A percentile compares a stretch with the other conserved stretches of the same genome.
phyloP scores from a whole-genome alignment of 2,329 filamentous ascomycete species.

The Iodosphaeria phyllophila region DNA sequence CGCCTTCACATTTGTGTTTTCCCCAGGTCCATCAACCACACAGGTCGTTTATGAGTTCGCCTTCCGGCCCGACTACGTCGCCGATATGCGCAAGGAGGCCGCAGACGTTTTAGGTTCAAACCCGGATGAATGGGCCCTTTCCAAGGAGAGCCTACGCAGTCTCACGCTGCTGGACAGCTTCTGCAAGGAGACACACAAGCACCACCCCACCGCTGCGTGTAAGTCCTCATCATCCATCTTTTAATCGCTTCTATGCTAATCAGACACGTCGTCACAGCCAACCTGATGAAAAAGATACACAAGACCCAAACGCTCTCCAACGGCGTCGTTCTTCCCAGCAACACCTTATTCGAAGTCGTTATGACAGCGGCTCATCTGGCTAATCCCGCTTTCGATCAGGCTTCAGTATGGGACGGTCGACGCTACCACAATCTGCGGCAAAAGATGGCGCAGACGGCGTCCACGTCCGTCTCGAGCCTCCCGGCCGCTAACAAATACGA shows the following conservation, averaged over 20 bases:
- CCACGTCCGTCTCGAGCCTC: too few relatives aligned
- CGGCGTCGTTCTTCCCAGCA: background rate
- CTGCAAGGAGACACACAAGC: slow-evolving; percentile 1
- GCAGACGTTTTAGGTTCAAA: too few relatives aligned
- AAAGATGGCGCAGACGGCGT: background rate
- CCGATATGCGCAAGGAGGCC: too few relatives aligned
- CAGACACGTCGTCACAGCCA: too few relatives aligned
- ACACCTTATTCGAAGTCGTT: background rate
- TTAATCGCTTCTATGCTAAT: too few relatives aligned
- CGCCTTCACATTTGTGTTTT: slow-evolving; percentile 1
- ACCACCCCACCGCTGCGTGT: background rate
- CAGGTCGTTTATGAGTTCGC: background rate
- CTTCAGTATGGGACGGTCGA: background rate
- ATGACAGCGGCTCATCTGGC: background rate
- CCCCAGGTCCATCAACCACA: background rate
- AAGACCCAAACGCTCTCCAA: too few relatives aligned
- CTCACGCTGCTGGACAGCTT: background rate
- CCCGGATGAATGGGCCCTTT: too few relatives aligned
- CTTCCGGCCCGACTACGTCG: background rate
- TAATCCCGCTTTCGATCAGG: background rate
- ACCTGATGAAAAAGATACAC: too few relatives aligned
- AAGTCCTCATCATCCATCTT: too few relatives aligned
- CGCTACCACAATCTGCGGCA: slow-evolving; percentile 1
- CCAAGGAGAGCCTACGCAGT: too few relatives aligned
- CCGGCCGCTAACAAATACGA: background rate